A percentile compares a stretch with the other conserved stretches of the same genome.
Conservation (phyloP, 108 stramenopile genomes). For the Stephanodiscus minutulus region DNA sequence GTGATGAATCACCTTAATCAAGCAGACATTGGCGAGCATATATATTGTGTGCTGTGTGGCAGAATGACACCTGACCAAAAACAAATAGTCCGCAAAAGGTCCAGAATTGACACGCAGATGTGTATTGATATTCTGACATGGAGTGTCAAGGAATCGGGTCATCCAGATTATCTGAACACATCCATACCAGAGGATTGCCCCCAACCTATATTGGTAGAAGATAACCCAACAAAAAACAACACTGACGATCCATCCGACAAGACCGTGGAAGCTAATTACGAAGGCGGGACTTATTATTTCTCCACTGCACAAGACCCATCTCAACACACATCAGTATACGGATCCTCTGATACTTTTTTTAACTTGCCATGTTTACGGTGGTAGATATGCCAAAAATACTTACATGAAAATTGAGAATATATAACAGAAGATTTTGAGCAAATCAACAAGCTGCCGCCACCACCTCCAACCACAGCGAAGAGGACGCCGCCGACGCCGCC, state of each 20-base stretch:
- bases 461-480: too few relatives aligned
- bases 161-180: conserved; percentile 16
- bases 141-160: conserved; percentile 28
- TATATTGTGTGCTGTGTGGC: too few relatives aligned
- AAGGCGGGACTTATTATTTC: neutral
- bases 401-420: neutral
- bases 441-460: too few relatives aligned
- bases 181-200: conserved; percentile 17
- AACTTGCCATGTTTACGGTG: neutral
- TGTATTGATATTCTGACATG: conserved; percentile 14
- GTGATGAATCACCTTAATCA: too few relatives aligned
- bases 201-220: conserved; percentile 18
- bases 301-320: neutral
- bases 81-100: conserved; percentile 6
- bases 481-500: too few relatives aligned
- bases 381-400: neutral
- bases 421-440: too few relatives aligned
- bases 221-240: conserved; percentile 19
- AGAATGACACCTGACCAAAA: too few relatives aligned
- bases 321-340: neutral
- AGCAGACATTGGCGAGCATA: conserved; percentile 2
- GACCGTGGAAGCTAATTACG: neutral
- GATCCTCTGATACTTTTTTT: too few relatives aligned
- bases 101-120: conserved; percentile 18
- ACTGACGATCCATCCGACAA: neutral